Evolutionary conservation across 2,329 filamentous ascomycete genomes (phyloP).

Genomic region (Colletotrichum chlorophyti): DNA sequence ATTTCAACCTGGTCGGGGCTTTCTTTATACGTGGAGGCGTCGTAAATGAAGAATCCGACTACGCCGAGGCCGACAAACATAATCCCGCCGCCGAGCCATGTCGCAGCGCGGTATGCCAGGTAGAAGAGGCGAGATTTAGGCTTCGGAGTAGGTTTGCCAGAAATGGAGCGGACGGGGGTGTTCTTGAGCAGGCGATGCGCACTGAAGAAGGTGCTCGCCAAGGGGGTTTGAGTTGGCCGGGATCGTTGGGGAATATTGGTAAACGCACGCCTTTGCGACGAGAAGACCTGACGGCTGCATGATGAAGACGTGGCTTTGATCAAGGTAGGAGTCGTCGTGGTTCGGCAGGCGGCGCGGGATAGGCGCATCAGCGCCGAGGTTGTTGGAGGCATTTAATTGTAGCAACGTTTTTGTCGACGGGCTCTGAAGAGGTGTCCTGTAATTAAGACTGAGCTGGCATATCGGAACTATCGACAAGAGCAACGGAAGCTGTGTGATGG

Average conservation of each 20-base stretch:
- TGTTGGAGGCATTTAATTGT: constrained; percentile 25
- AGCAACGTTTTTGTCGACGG: not conserved
- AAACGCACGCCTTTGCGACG: constrained; percentile 25
- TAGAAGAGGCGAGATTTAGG: constrained; percentile 54
- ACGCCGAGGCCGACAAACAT: constrained; percentile 73
- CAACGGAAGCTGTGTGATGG: not conserved
- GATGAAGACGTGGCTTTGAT: constrained; percentile 8
- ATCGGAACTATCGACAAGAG: constrained; percentile 16
- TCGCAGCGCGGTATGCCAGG: constrained; percentile 73
- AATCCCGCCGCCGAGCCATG: constrained; percentile 78
- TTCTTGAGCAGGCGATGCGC: constrained; percentile 19
- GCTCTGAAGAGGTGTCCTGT: not conserved
- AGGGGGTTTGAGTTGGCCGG: constrained; percentile 7
- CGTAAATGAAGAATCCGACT: constrained; percentile 89
- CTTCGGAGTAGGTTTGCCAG: constrained; percentile 56
- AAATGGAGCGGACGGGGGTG: constrained; percentile 48
- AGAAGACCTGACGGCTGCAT: constrained; percentile 1
- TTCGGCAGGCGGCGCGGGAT: constrained; percentile 9
- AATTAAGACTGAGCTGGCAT: constrained; percentile 15
- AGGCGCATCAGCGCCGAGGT: constrained; percentile 26
- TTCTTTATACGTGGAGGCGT: constrained; percentile 88
- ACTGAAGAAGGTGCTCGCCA: constrained; percentile 28
- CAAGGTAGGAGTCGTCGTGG: not conserved
- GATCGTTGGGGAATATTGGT: constrained; percentile 16
- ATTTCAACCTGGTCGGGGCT: constrained; percentile 73